Conservation (phyloP, 2,329 filamentous ascomycete genomes). For the Botrytis squamosa region DNA sequence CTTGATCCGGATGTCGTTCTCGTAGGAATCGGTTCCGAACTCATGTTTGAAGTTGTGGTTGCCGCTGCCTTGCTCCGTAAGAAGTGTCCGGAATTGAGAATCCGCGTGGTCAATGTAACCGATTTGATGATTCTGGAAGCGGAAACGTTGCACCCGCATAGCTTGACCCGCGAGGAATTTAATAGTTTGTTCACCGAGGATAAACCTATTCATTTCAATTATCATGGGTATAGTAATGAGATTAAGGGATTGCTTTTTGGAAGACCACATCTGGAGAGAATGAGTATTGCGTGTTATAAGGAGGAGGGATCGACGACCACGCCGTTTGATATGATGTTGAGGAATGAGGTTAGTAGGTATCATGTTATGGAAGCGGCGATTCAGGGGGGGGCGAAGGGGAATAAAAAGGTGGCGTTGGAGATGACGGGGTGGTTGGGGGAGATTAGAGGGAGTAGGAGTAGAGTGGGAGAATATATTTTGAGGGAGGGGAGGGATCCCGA, state of each 20-base stretch:
- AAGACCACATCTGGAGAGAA: constrained; percentile 49
- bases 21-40: constrained; percentile 62
- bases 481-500: constrained; percentile 53
- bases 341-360: constrained; percentile 59
- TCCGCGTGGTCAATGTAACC: constrained; percentile 64
- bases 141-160: constrained; percentile 57
- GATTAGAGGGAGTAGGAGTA: constrained; percentile 49
- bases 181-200: constrained; percentile 56
- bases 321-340: constrained; percentile 68
- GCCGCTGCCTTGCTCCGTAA: constrained; percentile 56
- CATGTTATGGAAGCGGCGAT: constrained; percentile 58
- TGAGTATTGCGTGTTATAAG: constrained; percentile 58
- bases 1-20: constrained; percentile 61
- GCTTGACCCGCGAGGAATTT: constrained; percentile 53
- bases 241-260: constrained; percentile 62
- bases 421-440: constrained; percentile 49
- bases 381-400: constrained; percentile 47
- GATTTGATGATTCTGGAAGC: constrained; percentile 62
- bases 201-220: constrained; percentile 61
- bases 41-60: constrained; percentile 63
- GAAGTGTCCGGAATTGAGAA: constrained; percentile 51
- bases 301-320: constrained; percentile 68
- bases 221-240: constrained; percentile 63
- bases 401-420: constrained; percentile 47
- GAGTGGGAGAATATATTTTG: constrained; percentile 53